These are phyloP conservation scores for Fusarium robinianum DNA, from an alignment of 2,329 filamentous ascomycete genomes.

Conservation along the genomic window DNA sequence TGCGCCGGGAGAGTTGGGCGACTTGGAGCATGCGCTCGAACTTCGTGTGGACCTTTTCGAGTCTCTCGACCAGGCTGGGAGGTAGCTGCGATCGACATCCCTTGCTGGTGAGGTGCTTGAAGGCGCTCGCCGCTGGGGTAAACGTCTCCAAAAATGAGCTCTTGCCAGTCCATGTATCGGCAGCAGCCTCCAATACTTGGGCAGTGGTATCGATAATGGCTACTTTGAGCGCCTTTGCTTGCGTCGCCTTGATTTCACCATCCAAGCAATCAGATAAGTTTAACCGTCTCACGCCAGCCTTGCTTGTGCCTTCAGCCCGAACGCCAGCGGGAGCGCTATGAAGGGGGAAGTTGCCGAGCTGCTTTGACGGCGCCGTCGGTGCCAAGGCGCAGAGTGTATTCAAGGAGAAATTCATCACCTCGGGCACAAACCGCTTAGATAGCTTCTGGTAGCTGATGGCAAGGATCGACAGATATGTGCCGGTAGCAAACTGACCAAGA, in stretches of 20 bases:
- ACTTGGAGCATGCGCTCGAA: slow-evolving; percentile 61
- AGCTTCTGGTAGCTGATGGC: slow-evolving; percentile 80
- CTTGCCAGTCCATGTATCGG: slow-evolving; percentile 74
- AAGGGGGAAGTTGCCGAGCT: slow-evolving; percentile 63
- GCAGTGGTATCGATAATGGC: slow-evolving; percentile 66
- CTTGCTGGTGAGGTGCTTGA: slow-evolving; percentile 65
- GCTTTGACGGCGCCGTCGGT: slow-evolving; percentile 54
- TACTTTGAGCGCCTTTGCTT: slow-evolving; percentile 52
- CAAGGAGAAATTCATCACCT: slow-evolving; percentile 79
- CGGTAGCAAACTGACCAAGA: slow-evolving; percentile 70
- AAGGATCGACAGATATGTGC: slow-evolving; percentile 78
- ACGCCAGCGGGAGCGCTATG: slow-evolving; percentile 59
- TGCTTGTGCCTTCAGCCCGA: slow-evolving; percentile 53
- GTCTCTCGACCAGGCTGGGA: slow-evolving; percentile 44
- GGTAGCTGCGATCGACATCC: slow-evolving; percentile 57
- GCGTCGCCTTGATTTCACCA: slow-evolving; percentile 40
- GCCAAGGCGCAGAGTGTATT: slow-evolving; percentile 73
- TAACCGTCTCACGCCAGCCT: slow-evolving; percentile 55
- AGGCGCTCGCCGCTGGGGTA: slow-evolving; percentile 60
- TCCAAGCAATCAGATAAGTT: slow-evolving; percentile 62
- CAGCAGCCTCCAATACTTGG: slow-evolving; percentile 68
- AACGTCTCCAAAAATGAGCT: slow-evolving; percentile 81
- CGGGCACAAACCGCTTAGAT: slow-evolving; percentile 86
- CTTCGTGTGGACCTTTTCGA: slow-evolving; percentile 50
- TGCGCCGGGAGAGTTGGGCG: slow-evolving; percentile 70